phyloP scores from a whole-genome alignment of 2,329 filamentous ascomycete genomes.

The Cryphonectria radicalis region DNA sequence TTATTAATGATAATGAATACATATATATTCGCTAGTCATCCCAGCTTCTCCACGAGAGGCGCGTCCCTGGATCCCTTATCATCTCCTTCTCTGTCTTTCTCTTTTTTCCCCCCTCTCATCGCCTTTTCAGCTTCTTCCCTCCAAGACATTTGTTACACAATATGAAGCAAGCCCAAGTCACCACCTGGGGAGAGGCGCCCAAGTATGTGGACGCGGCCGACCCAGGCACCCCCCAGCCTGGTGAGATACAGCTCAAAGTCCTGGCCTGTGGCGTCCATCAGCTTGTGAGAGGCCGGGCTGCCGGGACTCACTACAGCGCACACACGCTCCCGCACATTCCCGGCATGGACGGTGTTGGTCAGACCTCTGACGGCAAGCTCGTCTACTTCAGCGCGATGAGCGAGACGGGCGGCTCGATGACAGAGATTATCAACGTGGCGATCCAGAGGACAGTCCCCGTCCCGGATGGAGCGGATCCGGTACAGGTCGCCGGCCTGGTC shows the following conservation, averaged over 20 bases:
- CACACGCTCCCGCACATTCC: slow-evolving; percentile 49
- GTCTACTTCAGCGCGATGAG: slow-evolving; percentile 16
- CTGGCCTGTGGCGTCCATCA: slow-evolving; percentile 56
- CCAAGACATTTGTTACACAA: background rate
- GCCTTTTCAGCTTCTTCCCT: background rate
- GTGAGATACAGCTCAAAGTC: slow-evolving; percentile 53
- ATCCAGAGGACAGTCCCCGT: slow-evolving; percentile 40
- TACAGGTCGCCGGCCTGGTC: slow-evolving; percentile 53
- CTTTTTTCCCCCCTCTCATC: too few species aligned
- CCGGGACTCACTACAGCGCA: slow-evolving; percentile 59
- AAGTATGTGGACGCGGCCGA: slow-evolving; percentile 8
- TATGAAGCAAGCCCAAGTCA: slow-evolving; percentile 18
- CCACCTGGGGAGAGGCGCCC: slow-evolving; percentile 9
- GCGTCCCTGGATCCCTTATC: background rate
- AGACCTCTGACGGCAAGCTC: slow-evolving; percentile 9
- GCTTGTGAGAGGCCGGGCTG: slow-evolving; percentile 56
- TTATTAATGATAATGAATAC: background rate
- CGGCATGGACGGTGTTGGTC: slow-evolving; percentile 21
- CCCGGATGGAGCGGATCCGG: slow-evolving; percentile 49
- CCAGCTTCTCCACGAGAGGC: background rate
- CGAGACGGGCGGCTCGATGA: slow-evolving; percentile 31
- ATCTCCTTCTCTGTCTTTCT: background rate
- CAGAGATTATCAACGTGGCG: slow-evolving; percentile 52
- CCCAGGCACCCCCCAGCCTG: background rate
- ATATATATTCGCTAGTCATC: background rate